Evolutionary conservation across 768 basidiomycete species (phyloP).

Genomic region (Lentinula boryana): DNA sequence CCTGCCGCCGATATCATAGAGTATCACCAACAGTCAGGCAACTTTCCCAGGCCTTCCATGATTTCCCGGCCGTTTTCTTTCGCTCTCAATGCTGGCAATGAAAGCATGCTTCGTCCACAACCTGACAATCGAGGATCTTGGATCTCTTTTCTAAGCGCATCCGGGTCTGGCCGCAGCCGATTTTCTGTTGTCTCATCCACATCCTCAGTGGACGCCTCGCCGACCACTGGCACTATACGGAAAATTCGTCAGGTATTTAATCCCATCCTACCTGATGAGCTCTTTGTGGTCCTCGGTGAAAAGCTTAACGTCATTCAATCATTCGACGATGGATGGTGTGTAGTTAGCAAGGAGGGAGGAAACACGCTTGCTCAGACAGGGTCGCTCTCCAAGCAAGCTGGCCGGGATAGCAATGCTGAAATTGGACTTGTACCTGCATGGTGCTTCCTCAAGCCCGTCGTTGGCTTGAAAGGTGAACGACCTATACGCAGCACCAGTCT

Average conservation of each 20-base stretch:
- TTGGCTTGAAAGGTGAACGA: constrained; percentile 53
- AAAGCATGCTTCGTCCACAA: constrained; percentile 9
- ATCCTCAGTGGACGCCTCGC: constrained; percentile 26
- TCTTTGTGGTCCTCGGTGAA: constrained; percentile 54
- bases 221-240: constrained; percentile 32
- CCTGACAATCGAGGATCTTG: background rate
- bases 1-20: constrained; percentile 36
- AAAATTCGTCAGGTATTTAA: constrained; percentile 54
- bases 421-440: constrained; percentile 72
- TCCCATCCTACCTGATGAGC: constrained; percentile 71
- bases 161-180: constrained; percentile 25
- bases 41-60: constrained; percentile 32
- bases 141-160: constrained; percentile 22
- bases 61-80: constrained; percentile 34
- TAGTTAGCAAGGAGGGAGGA: constrained; percentile 41
- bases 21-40: constrained; percentile 36
- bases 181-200: constrained; percentile 34
- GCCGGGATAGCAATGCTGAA: constrained; percentile 38
- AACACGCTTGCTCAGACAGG: constrained; percentile 25
- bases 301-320: constrained; percentile 55
- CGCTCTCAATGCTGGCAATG: constrained; percentile 22
- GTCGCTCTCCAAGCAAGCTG: constrained; percentile 33
- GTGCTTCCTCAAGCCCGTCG: constrained; percentile 63
- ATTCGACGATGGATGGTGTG: constrained; percentile 70
- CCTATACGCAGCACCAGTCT: constrained; percentile 60